Evolutionary conservation across 2,329 filamentous ascomycete genomes (phyloP).

Genomic region (Epichloe uncinata): DNA sequence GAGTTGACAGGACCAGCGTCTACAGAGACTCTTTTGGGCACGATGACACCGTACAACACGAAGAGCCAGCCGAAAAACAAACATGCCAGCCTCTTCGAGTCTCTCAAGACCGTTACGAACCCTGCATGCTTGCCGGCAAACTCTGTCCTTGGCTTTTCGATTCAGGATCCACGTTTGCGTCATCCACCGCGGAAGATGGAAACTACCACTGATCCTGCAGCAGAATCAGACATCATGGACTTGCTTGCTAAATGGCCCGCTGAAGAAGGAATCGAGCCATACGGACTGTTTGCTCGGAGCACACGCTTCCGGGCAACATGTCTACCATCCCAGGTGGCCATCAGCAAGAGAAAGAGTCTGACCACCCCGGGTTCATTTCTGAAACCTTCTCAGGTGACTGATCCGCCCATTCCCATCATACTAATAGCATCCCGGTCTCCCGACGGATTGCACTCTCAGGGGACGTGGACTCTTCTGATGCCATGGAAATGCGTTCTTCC

Average conservation of each 20-base stretch:
- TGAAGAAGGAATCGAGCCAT: constrained; percentile 34
- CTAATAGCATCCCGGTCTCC: constrained; percentile 47
- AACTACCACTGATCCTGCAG: constrained; percentile 24
- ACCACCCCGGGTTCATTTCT: constrained; percentile 51
- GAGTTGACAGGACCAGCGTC: constrained; percentile 54
- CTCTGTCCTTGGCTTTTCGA: constrained; percentile 56
- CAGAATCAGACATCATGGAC: constrained; percentile 36
- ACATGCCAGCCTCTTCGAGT: constrained; percentile 36
- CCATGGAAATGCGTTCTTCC: constrained; percentile 83
- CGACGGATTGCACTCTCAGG: constrained; percentile 38
- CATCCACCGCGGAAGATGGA: constrained; percentile 53
- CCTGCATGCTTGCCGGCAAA: constrained; percentile 56
- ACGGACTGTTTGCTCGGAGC: constrained; percentile 55
- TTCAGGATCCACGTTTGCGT: constrained; percentile 66
- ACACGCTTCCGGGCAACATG: constrained; percentile 50
- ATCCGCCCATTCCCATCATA: constrained; percentile 68
- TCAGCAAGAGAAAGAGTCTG: constrained; percentile 62
- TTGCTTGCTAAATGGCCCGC: constrained; percentile 54
- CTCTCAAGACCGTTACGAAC: constrained; percentile 48
- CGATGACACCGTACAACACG: constrained; percentile 42
- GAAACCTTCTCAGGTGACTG: constrained; percentile 34
- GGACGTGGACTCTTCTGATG: constrained; percentile 70
- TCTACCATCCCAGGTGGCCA: constrained; percentile 61
- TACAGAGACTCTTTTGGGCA: constrained; percentile 60
- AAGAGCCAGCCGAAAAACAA: constrained; percentile 15